Conservation (phyloP, 2,329 filamentous ascomycete species). For the Pseudogymnoascus sp. region DNA sequence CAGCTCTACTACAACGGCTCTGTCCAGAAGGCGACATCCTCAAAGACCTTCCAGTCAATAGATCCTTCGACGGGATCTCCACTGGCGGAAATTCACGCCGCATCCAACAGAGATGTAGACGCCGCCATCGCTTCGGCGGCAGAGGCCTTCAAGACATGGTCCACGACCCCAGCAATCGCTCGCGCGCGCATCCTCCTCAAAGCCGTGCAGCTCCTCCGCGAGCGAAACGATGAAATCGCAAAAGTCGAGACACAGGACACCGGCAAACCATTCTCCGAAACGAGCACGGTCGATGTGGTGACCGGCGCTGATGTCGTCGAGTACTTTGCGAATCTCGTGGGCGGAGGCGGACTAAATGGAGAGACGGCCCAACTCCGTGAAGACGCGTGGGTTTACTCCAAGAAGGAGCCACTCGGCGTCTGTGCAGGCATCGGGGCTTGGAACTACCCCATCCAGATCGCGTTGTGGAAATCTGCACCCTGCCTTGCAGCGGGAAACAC, state of each 20-base stretch:
- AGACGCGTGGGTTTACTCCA: conserved; percentile 75
- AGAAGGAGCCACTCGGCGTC: conserved; percentile 72
- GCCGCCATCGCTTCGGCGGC: conserved; percentile 63
- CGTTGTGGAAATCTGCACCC: conserved; percentile 80
- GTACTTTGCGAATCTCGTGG: conserved; percentile 75
- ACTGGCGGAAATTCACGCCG: conserved; percentile 63
- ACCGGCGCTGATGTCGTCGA: conserved; percentile 81
- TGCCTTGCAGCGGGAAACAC: conserved; percentile 81
- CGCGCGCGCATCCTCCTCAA: conserved; percentile 71
- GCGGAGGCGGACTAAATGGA: conserved; percentile 69
- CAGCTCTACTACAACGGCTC: conserved; percentile 71
- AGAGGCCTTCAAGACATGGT: conserved; percentile 68
- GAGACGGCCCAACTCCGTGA: conserved; percentile 66
- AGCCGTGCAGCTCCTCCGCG: conserved; percentile 64
- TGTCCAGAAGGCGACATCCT: conserved; percentile 50
- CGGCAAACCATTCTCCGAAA: conserved; percentile 79
- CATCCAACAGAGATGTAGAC: conserved; percentile 59
- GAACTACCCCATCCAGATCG: conserved; percentile 90
- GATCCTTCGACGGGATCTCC: conserved; percentile 64
- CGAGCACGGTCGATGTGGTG: conserved; percentile 71
- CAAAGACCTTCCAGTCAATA: conserved; percentile 60
- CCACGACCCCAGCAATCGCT: conserved; percentile 61
- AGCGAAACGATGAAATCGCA: conserved; percentile 72
- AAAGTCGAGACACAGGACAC: conserved; percentile 75
- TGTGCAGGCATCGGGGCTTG: conserved; percentile 83